These are phyloP conservation scores for Psidium friedrichsthalianum DNA, from an alignment of 345 rosid genomes.

Conservation along the genomic window DNA sequence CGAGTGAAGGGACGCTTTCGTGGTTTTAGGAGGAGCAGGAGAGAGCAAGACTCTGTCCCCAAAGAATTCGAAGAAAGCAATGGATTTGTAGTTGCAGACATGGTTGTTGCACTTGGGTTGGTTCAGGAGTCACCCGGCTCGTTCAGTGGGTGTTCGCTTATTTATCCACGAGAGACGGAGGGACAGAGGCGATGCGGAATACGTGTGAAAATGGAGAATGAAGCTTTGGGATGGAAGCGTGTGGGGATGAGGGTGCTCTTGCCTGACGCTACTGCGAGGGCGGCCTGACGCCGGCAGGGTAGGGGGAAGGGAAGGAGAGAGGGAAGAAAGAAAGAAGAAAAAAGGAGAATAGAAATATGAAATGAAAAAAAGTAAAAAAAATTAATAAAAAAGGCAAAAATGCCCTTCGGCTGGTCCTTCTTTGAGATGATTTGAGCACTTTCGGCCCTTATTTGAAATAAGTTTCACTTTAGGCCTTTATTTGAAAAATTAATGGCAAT, in stretches of 20 bases:
- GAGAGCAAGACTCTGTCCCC: conserved; percentile 5
- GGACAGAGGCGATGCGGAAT: background rate
- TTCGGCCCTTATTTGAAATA: no score
- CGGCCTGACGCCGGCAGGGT: no score
- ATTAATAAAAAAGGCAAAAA: no score
- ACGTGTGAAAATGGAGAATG: background rate
- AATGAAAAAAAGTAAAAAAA: no score
- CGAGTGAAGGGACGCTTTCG: background rate
- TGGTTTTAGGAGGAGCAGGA: conserved; percentile 17
- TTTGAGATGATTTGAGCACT: no score
- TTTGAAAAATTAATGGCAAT: no score
- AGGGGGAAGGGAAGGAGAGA: no score
- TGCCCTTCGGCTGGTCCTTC: no score
- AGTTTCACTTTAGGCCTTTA: no score
- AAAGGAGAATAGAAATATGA: no score
- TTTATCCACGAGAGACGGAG: background rate
- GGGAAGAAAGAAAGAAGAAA: no score
- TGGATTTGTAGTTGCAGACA: conserved; percentile 10
- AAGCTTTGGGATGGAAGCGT: background rate
- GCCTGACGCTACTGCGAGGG: no score
- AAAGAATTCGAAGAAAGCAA: conserved; percentile 15
- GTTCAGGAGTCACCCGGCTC: background rate
- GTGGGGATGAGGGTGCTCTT: background rate
- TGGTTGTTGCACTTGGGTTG: background rate
- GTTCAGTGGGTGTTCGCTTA: background rate